Evolutionary conservation across 2,329 filamentous ascomycete species (phyloP), one percentile per base, ranked within the genome.

Genomic region (Phaeosphaeriaceae sp.): DNA sequence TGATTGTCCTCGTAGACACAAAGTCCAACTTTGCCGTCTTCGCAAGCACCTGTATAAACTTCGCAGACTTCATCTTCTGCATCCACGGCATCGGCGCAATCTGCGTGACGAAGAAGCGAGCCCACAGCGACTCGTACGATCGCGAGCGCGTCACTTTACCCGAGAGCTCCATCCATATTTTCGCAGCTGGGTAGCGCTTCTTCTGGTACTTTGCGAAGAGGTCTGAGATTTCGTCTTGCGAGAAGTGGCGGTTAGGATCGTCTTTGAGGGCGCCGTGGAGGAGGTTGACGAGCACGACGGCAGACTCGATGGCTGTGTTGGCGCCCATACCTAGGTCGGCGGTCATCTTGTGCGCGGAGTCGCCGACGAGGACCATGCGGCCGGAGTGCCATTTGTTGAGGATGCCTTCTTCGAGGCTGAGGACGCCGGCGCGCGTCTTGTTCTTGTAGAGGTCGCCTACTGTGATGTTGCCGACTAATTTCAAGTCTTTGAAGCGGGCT

Each of bases 331-430:
- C 61, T 7, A 65, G 46, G 40, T 67, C 58, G 46, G 67, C 54
- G 44, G 62, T 67, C 62, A 70, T 67, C 61, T 67, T 82, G 58
- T 82, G 79, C 7, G 74, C 77, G 0, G 79, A 70, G 60, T 82
- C 80, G 0, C 80, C 80, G 6, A 82, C 71, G 1, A 74, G 66
- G 1, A 81, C 69, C 2, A 79, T 74, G 10, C 80, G 66, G 11
- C 73, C 69, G 44, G 73, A 79, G 50, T 78, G 71, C 76, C 80
- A 82, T 36, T 73, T 69, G 11, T 74, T 59, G n/a, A 79, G 73
- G 1, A 79, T 71, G 36, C 75, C 76, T 58, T 81, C 78, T 47
- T 78, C 71, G 15, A 79, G 45, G 50, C 65, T 61, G 5, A 76
- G 62, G 21, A 74, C 62, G 36, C 22, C 69, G 54, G 4, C 53